phyloP scores from a whole-genome alignment of 192 early-diverging fungal genomes.

The Coemansia sp. region DNA sequence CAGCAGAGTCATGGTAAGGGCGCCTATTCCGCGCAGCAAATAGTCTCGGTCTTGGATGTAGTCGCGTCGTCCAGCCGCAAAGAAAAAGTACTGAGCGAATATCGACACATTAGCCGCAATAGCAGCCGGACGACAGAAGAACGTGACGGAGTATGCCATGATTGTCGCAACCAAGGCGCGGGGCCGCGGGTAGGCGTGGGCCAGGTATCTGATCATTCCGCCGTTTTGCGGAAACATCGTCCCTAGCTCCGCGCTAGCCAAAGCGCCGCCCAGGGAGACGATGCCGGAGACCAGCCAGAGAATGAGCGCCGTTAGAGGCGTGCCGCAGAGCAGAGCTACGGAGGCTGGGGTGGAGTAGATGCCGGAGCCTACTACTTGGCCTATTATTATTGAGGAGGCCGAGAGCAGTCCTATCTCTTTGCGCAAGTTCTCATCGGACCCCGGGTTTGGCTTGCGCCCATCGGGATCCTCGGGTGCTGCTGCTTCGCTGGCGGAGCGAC shows the following conservation, averaged over 20 bases:
- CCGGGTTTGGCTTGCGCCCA: constrained; percentile 10
- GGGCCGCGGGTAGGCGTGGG: constrained; percentile 59
- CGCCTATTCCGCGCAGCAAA: constrained; percentile 54
- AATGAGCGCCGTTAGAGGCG: constrained; percentile 64
- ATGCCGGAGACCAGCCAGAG: constrained; percentile 72
- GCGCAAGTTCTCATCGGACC: constrained; percentile 32
- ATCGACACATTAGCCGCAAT: constrained; percentile 54
- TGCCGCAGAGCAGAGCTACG: constrained; percentile 63
- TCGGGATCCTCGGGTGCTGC: neutral
- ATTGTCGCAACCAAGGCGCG: constrained; percentile 54
- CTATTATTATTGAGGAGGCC: constrained; percentile 68
- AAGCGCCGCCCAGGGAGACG: constrained; percentile 74
- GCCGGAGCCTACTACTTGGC: constrained; percentile 73
- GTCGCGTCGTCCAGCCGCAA: constrained; percentile 35
- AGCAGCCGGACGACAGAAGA: constrained; percentile 53
- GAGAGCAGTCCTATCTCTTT: constrained; percentile 55
- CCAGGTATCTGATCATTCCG: constrained; percentile 84
- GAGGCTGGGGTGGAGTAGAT: constrained; percentile 79
- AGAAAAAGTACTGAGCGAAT: constrained; percentile 56
- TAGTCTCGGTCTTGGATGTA: constrained; percentile 34
- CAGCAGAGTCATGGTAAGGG: constrained; percentile 56
- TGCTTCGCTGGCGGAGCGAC: constrained; percentile 2
- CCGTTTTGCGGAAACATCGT: constrained; percentile 83
- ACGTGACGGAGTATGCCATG: constrained; percentile 57
- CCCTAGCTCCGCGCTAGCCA: constrained; percentile 89